phyloP scores from a whole-genome alignment of 768 basidiomycete genomes.

The Polyporus arcularius region DNA sequence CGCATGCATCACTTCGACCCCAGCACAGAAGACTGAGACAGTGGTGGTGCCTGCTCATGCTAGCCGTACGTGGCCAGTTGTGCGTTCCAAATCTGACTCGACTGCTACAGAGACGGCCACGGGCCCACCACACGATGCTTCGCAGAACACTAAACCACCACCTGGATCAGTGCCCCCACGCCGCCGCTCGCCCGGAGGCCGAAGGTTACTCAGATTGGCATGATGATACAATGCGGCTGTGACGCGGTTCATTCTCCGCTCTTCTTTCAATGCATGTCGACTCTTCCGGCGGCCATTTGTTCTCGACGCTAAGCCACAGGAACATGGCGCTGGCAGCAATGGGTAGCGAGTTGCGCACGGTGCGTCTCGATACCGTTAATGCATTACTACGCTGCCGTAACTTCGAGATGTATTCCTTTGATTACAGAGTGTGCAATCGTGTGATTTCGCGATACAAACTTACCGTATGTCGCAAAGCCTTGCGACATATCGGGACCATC shows the following conservation, averaged over 20 bases:
- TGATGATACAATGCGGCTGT: slow-evolving; percentile 8
- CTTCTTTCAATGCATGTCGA: not conserved
- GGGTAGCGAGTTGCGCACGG: not conserved
- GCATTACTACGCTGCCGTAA: not conserved
- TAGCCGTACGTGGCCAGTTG: slow-evolving; percentile 2
- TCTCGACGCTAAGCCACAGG: not conserved
- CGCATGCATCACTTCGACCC: not conserved
- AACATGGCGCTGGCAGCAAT: not conserved
- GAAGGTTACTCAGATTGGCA: slow-evolving; percentile 3
- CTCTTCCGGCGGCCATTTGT: slow-evolving; percentile 1
- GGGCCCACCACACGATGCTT: not conserved
- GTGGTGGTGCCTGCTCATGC: not conserved
- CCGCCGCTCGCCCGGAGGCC: slow-evolving; percentile 2
- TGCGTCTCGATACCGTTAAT: not conserved
- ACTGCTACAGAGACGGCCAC: not conserved
- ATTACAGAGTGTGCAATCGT: not conserved
- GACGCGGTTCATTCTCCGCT: not conserved
- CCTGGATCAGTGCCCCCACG: slow-evolving; percentile 2
- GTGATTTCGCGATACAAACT: not conserved
- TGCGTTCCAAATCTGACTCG: not conserved
- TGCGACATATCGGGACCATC: slow-evolving; percentile 14
- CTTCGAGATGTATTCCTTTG: not conserved
- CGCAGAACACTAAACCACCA: not conserved
- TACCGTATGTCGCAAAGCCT: not conserved
- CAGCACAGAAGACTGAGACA: not conserved